A percentile compares a stretch with the other conserved stretches of the same genome.
Conservation (phyloP, 176 grass and related monocot genomes). For the Hsuehochloa calcarea region DNA sequence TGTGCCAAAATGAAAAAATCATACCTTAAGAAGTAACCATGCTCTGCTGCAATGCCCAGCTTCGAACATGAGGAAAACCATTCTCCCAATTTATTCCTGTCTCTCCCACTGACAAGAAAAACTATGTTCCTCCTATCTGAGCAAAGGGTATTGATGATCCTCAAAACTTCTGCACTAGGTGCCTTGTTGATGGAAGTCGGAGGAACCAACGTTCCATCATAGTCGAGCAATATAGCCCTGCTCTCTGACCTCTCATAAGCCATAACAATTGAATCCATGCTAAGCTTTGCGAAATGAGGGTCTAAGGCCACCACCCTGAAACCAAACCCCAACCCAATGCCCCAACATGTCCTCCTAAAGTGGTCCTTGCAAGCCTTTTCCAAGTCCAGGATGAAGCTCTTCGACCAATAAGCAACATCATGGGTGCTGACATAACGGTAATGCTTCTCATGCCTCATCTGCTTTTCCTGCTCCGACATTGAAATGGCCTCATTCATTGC, state of each 20-base stretch:
- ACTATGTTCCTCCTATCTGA: conserved; percentile 67
- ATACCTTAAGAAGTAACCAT: conserved; percentile 92
- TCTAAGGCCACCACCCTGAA: conserved; percentile 96
- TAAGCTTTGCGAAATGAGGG: conserved; percentile 87
- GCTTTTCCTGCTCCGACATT: conserved; percentile 72
- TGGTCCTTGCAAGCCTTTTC: conserved; percentile 89
- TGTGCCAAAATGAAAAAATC: not conserved
- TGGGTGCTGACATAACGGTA: conserved; percentile 85
- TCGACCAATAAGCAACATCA: conserved; percentile 88
- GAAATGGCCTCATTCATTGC: conserved; percentile 87
- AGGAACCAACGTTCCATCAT: conserved; percentile 91
- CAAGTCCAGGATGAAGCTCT: conserved; percentile 70
- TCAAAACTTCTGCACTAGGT: conserved; percentile 55
- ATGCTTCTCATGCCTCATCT: conserved; percentile 95
- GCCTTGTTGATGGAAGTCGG: conserved; percentile 63
- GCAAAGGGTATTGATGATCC: conserved; percentile 78
- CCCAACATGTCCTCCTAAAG: conserved; percentile 87
- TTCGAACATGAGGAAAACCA: conserved; percentile 73
- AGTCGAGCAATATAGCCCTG: conserved; percentile 85
- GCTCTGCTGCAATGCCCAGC: conserved; percentile 83
- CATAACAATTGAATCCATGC: conserved; percentile 69
- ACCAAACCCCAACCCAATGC: conserved; percentile 90
- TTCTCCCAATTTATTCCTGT: conserved; percentile 52
- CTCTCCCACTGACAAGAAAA: conserved; percentile 80
- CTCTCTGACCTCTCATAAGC: conserved; percentile 63